Evolutionary conservation across 495 filamentous ascomycete genomes (phyloP).

Genomic region (Letharia columbiana): DNA sequence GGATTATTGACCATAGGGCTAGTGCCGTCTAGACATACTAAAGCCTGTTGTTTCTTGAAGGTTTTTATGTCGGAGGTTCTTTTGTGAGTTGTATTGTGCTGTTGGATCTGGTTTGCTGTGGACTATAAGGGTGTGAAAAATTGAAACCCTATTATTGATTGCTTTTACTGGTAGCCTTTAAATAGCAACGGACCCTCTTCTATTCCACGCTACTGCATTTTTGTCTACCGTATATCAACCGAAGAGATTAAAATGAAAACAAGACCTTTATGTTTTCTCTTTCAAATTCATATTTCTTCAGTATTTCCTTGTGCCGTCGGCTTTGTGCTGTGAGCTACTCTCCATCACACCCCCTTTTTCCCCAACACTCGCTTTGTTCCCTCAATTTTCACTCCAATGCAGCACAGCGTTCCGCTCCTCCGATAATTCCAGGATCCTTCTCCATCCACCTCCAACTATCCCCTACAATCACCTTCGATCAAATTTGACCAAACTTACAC

Average conservation of each 20-base stretch:
- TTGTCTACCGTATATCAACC: no score
- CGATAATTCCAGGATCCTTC: neutral
- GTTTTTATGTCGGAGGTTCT: no score
- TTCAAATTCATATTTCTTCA: neutral
- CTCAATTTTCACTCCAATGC: neutral
- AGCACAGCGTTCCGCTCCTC: neutral
- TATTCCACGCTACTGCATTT: neutral
- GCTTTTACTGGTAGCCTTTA: neutral
- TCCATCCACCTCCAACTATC: neutral
- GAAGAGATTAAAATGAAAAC: no score
- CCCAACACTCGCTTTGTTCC: slow-evolving; percentile 14
- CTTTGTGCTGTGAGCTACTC: neutral
- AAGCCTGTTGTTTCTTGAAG: no score
- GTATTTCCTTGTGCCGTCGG: neutral
- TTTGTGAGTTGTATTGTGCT: no score
- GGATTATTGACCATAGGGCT: no score
- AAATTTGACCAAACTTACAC: neutral
- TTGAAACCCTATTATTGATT: no score
- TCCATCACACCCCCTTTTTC: neutral
- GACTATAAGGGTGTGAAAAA: no score
- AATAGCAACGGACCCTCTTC: neutral
- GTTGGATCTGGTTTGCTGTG: no score
- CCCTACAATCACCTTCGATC: neutral
- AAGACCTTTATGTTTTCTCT: no score
- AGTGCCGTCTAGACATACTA: no score